These are phyloP conservation scores for Bruguiera gymnorhiza DNA, from an alignment of 345 rosid species.

Conservation along the genomic window DNA sequence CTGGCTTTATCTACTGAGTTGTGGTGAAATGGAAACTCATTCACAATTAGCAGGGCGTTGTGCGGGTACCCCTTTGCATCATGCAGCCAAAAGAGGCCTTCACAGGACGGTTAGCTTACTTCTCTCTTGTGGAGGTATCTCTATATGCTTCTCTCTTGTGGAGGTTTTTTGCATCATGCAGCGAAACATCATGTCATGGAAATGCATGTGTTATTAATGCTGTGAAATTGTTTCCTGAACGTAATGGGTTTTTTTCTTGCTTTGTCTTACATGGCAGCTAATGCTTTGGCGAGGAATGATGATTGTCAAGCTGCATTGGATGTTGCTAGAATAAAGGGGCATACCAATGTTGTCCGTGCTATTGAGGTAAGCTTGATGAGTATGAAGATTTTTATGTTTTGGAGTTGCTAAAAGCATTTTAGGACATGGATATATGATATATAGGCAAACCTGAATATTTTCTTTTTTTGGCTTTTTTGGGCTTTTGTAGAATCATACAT, in stretches of 20 bases:
- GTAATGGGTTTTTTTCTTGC: constrained; percentile 15
- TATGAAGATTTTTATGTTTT: neutral
- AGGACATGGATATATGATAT: neutral
- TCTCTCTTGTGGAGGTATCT: constrained; percentile 59
- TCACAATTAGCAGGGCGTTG: constrained; percentile 47
- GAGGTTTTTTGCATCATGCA: constrained; percentile 1
- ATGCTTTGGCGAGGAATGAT: constrained; percentile 75
- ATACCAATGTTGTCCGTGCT: constrained; percentile 60
- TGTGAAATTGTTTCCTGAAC: neutral
- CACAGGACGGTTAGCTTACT: constrained; percentile 69
- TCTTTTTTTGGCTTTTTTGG: constrained; percentile 1
- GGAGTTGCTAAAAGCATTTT: neutral
- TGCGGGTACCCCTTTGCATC: constrained; percentile 91
- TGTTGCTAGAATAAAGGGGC: constrained; percentile 79
- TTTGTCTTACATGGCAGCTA: constrained; percentile 44
- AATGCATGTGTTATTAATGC: neutral
- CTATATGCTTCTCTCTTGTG: neutral
- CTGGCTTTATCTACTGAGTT: too few relatives aligned
- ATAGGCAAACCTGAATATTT: constrained; percentile 1
- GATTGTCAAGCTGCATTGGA: constrained; percentile 84
- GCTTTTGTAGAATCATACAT: constrained; percentile 17
- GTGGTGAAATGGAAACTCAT: neutral
- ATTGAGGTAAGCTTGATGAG: constrained; percentile 59
- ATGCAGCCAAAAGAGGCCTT: constrained; percentile 91
- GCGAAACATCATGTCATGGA: neutral